These are phyloP conservation scores for Lentinula detonsa DNA, from an alignment of 768 basidiomycete species.

Conservation along the genomic window DNA sequence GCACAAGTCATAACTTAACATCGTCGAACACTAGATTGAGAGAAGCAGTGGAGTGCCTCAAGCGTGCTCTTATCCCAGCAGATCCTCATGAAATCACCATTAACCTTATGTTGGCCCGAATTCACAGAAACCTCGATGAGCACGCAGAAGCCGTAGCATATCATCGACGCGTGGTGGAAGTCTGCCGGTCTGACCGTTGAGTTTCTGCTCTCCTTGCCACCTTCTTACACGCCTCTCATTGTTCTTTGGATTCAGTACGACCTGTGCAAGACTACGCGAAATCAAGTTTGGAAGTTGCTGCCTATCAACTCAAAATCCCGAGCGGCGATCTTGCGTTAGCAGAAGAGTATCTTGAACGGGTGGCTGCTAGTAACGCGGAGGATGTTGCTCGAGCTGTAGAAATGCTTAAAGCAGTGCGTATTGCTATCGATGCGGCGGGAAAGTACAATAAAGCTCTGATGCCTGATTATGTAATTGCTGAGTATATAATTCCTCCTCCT, in stretches of 20 bases:
- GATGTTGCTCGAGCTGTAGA: conserved; percentile 74
- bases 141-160: conserved; percentile 65
- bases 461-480: too few species aligned
- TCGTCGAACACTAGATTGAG: conserved; percentile 43
- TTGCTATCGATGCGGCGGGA: not conserved
- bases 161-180: conserved; percentile 75
- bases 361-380: conserved; percentile 76
- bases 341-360: conserved; percentile 62
- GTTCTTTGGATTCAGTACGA: conserved; percentile 38
- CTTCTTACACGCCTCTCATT: conserved; percentile 14
- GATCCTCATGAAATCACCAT: conserved; percentile 73
- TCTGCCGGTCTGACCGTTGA: conserved; percentile 57
- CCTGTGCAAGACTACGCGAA: conserved; percentile 75
- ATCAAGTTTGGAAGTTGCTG: conserved; percentile 81
- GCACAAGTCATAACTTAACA: not conserved
- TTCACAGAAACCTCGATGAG: conserved; percentile 66
- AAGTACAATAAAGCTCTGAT: too few species aligned
- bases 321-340: conserved; percentile 68
- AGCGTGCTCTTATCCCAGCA: conserved; percentile 80
- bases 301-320: conserved; percentile 60
- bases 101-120: conserved; percentile 66
- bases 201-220: conserved; percentile 15
- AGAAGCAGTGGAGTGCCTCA: conserved; percentile 89
- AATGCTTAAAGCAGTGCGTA: conserved; percentile 41
- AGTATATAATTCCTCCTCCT: too few species aligned